Evolutionary conservation across 2,329 filamentous ascomycete genomes (phyloP).

Genomic region (Nakataea oryzae): DNA sequence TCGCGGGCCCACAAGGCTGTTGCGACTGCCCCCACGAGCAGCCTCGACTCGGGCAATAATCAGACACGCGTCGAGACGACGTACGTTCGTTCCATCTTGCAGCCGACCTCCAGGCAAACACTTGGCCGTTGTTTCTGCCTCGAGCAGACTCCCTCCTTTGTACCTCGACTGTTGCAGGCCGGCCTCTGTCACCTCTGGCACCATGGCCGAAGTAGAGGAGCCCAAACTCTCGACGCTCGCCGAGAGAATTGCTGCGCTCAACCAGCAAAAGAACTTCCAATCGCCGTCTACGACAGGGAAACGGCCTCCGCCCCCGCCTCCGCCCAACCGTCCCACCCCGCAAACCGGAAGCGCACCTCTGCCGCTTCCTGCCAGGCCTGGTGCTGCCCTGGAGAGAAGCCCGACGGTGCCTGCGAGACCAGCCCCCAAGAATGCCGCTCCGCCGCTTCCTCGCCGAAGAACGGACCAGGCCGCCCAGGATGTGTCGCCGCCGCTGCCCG

Average conservation of each 20-base stretch:
- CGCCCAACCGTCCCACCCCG: constrained; percentile 29
- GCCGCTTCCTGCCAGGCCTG: constrained; percentile 11
- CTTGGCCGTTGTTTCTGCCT: background rate
- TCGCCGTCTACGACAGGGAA: constrained; percentile 21
- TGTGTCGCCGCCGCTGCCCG: constrained; percentile 15
- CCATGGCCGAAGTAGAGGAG: constrained; percentile 52
- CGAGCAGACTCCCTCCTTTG: background rate
- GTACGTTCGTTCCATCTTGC: too few species aligned
- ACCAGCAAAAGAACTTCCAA: constrained; percentile 49
- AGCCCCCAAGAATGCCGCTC: constrained; percentile 16
- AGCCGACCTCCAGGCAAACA: background rate
- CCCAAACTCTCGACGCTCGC: constrained; percentile 50
- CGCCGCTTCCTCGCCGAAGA: constrained; percentile 28
- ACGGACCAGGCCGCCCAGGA: constrained; percentile 13
- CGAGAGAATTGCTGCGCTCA: constrained; percentile 54
- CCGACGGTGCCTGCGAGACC: constrained; percentile 29
- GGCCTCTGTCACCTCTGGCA: background rate
- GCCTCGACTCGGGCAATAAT: background rate
- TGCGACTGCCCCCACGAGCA: background rate
- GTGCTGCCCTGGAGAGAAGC: constrained; percentile 14
- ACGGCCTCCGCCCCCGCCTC: constrained; percentile 34
- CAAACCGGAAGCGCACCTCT: constrained; percentile 21
- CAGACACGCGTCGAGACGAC: background rate
- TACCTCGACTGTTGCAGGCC: background rate
- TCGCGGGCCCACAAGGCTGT: too few species aligned